Evolutionary conservation across 345 rosid species (phyloP), one percentile per base, ranked within the genome.

Genomic region (Salix purpurea): DNA sequence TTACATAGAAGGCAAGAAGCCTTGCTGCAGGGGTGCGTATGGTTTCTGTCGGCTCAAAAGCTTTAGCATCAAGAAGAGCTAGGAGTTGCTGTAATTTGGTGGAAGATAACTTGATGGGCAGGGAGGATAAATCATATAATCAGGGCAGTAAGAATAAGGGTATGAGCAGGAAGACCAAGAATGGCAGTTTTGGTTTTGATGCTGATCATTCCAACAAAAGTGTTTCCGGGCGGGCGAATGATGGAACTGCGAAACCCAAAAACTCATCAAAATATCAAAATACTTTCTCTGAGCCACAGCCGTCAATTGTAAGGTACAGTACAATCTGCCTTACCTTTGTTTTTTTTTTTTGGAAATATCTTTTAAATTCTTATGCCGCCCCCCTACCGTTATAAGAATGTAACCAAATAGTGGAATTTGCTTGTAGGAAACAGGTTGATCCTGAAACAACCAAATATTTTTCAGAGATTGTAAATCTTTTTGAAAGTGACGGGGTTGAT

Each of bases 391-490:
- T 32, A 23, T 52, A 7, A 54, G 61, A 18, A 54, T 78, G 44
- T n/a, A 4, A 2, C 58, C 73, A 62, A 76, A 40, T 76, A 76
- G 46, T 75, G 28, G 44, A 40, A 64, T 52, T 40, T 62, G 26
- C 70, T 81, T 87, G 82, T 78, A 93, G 98, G 89, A 90, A 91
- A 69, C 94, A 89, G 86, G 87, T 95, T 72, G 96, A 95, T 77
- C 97, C 99, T 34, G 97, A 88, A 65, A 89, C 92, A 18, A 80
- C 84, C 48, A 91, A 91, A 82, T 91, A 90, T 85, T 95, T 93
- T 74, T 81, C 89, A 23, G 98, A 93, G 82, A 95, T 91, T 85
- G 88, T 90, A 0, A 90, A 89, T 81, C 94, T 93, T 66, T 87
- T 93, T 71, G 98, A 95, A 87, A 93, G 89, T 71, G 82, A 83